A percentile compares a stretch with the other conserved stretches of the same genome.
These are phyloP conservation scores for Diplodia intermedia DNA, from an alignment of 2,329 filamentous ascomycete genomes.

Conservation along the genomic window DNA sequence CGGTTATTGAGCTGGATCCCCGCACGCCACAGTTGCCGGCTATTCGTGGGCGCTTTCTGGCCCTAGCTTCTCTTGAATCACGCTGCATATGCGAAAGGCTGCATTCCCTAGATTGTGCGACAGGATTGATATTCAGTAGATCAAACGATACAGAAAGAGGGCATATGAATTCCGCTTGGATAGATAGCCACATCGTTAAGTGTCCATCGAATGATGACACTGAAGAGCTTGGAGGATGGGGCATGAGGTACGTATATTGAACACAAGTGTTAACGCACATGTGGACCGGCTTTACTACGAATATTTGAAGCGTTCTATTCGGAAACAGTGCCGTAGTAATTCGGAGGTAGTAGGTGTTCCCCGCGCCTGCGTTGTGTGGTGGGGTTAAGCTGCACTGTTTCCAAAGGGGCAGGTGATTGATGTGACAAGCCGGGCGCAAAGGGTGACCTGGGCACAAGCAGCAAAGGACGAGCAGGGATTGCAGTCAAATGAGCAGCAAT, in stretches of 20 bases:
- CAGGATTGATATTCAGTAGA: background rate
- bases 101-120: background rate
- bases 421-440: background rate
- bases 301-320: background rate
- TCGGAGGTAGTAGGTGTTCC: background rate
- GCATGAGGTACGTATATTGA: constrained; percentile 50
- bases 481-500: background rate
- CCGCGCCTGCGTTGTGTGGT: background rate
- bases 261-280: background rate
- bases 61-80: constrained; percentile 54
- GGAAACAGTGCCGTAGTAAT: background rate
- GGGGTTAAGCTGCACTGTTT: background rate
- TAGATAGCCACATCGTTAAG: constrained; percentile 48
- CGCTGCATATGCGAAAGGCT: background rate
- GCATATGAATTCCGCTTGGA: background rate
- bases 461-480: background rate
- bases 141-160: background rate
- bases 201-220: constrained; percentile 53
- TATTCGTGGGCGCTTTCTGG: constrained; percentile 49
- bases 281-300: background rate
- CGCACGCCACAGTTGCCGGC: constrained; percentile 2
- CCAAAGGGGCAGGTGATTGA: background rate
- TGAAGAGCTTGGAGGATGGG: constrained; percentile 54
- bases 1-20: background rate
- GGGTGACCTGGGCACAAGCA: background rate